Conservation (phyloP, 345 rosid species). For the Rhodomyrtus tomentosa region DNA sequence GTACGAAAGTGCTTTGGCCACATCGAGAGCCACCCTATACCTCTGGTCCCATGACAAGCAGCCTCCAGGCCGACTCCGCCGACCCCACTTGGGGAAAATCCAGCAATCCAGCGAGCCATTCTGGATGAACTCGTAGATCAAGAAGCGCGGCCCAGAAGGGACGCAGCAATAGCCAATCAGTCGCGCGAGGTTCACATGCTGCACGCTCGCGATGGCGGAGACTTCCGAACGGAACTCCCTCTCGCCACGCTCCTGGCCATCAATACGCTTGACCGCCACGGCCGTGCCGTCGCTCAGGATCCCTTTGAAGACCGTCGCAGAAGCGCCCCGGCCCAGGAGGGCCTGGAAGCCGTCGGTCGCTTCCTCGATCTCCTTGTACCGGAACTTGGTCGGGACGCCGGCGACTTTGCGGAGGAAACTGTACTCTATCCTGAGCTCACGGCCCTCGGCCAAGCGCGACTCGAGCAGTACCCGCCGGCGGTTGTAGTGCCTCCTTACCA, state of each 20-base stretch:
- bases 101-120: constrained; percentile 59
- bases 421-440: constrained; percentile 69
- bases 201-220: constrained; percentile 58
- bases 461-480: constrained; percentile 28
- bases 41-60: constrained; percentile 64
- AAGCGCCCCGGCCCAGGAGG: constrained; percentile 51
- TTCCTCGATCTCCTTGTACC: constrained; percentile 56
- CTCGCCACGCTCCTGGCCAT: constrained; percentile 50
- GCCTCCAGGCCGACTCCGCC: constrained; percentile 21
- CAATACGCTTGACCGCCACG: constrained; percentile 60
- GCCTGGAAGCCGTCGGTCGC: constrained; percentile 60
- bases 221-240: constrained; percentile 63
- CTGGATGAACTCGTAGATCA: constrained; percentile 51
- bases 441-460: constrained; percentile 39
- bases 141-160: constrained; percentile 27
- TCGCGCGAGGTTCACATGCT: constrained; percentile 55
- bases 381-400: constrained; percentile 60
- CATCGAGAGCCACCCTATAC: constrained; percentile 48
- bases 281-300: constrained; percentile 36
- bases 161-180: constrained; percentile 43
- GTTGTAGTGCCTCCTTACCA: constrained; percentile 33
- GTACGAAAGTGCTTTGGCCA: constrained; percentile 57
- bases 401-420: constrained; percentile 83
- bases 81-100: constrained; percentile 32
- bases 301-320: constrained; percentile 57